Evolutionary conservation across 1,284 basidiomycete species (phyloP).

Genomic region (Ceratobasidium sp.): DNA sequence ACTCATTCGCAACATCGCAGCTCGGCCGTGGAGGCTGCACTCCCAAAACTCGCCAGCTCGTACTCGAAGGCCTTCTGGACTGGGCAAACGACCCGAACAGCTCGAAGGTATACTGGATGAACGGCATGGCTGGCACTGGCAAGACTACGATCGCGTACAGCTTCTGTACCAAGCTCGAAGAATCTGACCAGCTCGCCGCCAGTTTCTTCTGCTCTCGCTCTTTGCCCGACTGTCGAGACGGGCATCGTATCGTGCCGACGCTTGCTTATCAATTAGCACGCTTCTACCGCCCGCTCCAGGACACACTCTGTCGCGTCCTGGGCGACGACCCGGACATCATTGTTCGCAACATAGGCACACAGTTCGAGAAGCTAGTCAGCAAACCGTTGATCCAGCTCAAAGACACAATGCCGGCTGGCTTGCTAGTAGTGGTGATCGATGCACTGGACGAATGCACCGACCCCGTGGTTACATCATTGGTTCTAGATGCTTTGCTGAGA

Average conservation of each 20-base stretch:
- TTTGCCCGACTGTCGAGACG: constrained; percentile 10
- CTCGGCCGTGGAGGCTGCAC: neutral
- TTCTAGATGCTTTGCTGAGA: neutral
- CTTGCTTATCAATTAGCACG: constrained; percentile 11
- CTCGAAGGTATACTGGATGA: constrained; percentile 16
- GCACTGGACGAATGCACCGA: constrained; percentile 17
- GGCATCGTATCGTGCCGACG: neutral
- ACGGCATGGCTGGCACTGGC: neutral
- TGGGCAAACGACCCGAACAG: neutral
- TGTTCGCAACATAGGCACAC: neutral
- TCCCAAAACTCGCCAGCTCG: neutral
- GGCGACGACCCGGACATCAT: neutral
- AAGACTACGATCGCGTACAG: constrained; percentile 19
- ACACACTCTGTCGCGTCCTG: neutral
- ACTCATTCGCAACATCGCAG: neutral
- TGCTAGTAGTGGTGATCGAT: neutral
- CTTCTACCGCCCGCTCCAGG: neutral
- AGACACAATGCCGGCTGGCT: neutral
- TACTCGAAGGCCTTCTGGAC: neutral
- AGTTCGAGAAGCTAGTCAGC: constrained; percentile 1
- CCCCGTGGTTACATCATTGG: neutral
- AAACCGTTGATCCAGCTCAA: neutral
- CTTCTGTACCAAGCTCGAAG: neutral
- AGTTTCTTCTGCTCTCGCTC: constrained; percentile 29
- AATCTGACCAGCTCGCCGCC: neutral